A percentile compares a stretch with the other conserved stretches of the same genome.
Evolutionary conservation across 345 rosid species (phyloP).

Genomic region (thale cress (Arabidopsis thaliana)): TAIR10.1 NC_003076.8:6772001-6772500

Average conservation of each 20-base stretch:
- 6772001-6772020: constrained; percentile 45
- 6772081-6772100: constrained; percentile 26
- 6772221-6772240: constrained; percentile 13
- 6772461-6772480: constrained; percentile 21
- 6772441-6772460: constrained; percentile 22
- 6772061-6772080: constrained; percentile 44
- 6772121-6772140: constrained; percentile 51
- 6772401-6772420: constrained; percentile 24
- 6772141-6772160: constrained; percentile 57
- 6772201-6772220: neutral
- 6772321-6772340: constrained; percentile 26
- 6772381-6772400: constrained; percentile 31
- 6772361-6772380: constrained; percentile 45
- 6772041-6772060: constrained; percentile 53
- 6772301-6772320: constrained; percentile 4
- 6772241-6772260: neutral
- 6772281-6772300: constrained; percentile 12
- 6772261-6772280: constrained; percentile 8
- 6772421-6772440: neutral
- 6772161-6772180: neutral
- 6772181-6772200: neutral
- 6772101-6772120: constrained; percentile 51
- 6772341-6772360: constrained; percentile 41
- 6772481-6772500: neutral
- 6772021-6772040: constrained; percentile 37